Evolutionary conservation across 192 early-diverging fungal species (phyloP), one percentile per base, ranked within the genome.

Genomic region (Podila clonocystis): DNA sequence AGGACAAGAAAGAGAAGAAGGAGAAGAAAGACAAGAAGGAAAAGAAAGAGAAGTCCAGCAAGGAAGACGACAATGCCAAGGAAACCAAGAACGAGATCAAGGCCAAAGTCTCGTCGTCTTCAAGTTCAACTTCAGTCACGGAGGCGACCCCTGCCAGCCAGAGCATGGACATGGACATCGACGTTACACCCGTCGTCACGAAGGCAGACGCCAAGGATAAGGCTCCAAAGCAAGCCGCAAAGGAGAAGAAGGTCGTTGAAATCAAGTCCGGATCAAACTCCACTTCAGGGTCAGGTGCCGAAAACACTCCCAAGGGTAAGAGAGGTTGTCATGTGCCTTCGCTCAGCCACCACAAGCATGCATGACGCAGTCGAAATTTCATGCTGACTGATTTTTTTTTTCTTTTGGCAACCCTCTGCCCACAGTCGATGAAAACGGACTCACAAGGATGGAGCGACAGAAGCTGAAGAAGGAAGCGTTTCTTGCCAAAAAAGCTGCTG

Each of bases 391-490:
- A 28, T 67, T 19, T 1, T 31, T 57, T 66, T 19, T 50, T 20
- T n/a, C 17, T 62, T 26, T 36, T 30, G 19, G 4, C 31, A 45
- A 24, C 2, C 29, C 33, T 9, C 0, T 22, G 9, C 29, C 29
- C 36, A 4, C 49, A 70, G 50, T 72, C 2, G 70, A 68, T n/a
- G 66, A 31, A 17, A 67, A 72, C 29, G 70, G 76, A n/a, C 48
- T 80, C 62, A 80, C 77, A 3, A 73, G 58, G 61, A 68, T 72
- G 62, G 70, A 80, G 36, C 66, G 77, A 29, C 65, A 65, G 26
- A 26, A 63, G 22, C 61, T 73, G 28, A 80, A 80, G 62, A 72
- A 67, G 19, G 68, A 73, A 31, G 26, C 66, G 29, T 67, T 36
- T 20, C 77, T 68, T 19, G 48, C 72, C 7, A 60, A 64, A 38